phyloP scores from a whole-genome alignment of 1,284 basidiomycete species.

The Psilocybe mexicana region DNA sequence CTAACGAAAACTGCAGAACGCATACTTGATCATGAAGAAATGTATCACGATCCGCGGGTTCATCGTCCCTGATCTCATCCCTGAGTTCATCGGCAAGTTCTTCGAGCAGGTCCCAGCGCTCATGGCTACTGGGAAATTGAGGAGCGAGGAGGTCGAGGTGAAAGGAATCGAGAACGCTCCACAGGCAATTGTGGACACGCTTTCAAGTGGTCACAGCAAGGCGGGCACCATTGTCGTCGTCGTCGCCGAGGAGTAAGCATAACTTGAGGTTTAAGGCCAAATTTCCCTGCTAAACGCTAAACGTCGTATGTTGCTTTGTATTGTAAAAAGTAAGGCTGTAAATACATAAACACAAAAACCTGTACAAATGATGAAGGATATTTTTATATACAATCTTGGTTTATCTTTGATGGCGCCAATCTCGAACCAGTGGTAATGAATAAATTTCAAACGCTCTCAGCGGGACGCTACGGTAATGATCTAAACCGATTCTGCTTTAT shows the following conservation, averaged over 20 bases:
- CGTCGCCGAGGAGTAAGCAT: constrained; percentile 1
- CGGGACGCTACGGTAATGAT: too few species aligned
- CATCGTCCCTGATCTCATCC: constrained; percentile 4
- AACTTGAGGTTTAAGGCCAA: not conserved
- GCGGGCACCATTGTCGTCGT: constrained; percentile 4
- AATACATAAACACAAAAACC: too few species aligned
- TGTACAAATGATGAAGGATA: too few species aligned
- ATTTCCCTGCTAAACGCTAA: too few species aligned
- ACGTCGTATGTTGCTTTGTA: not conserved
- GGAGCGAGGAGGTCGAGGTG: not conserved
- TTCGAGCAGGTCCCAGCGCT: constrained; percentile 3
- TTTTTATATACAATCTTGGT: too few species aligned
- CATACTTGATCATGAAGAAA: constrained; percentile 3
- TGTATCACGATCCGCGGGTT: constrained; percentile 6
- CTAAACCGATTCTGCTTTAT: too few species aligned
- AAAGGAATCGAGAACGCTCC: constrained; percentile 3
- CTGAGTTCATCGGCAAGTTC: constrained; percentile 2
- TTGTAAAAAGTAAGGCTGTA: not conserved
- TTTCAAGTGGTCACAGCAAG: not conserved
- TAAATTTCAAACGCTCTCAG: too few species aligned
- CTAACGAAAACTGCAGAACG: not conserved
- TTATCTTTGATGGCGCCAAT: too few species aligned
- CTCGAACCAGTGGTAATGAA: too few species aligned
- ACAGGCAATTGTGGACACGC: not conserved
- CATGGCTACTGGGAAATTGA: constrained; percentile 5